Base-by-base conservation (phyloP, 768 basidiomycete species). In the Ramaria sp. region DNA sequence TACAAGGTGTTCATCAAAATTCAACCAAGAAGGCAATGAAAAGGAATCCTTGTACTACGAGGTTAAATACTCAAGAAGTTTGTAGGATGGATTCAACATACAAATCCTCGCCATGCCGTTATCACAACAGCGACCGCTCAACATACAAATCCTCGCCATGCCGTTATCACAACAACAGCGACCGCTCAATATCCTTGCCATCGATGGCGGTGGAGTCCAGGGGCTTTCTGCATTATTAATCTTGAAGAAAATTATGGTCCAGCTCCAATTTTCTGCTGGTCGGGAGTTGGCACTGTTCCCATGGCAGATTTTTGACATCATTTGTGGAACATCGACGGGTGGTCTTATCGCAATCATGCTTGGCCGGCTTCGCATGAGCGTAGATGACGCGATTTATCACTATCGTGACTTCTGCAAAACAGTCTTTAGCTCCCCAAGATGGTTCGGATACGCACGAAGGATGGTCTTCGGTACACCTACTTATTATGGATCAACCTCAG, bases 331-430 rank as follows among this genome's bases (percentile, higher is more conserved):
- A 0, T 68, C 67, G 48, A 66, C 66, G n/a, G n/a, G n/a, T n/a
- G n/a, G n/a, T n/a, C n/a, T 71, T 9, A 70, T 70, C 20, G 69
- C 69, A 1, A 62, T 72, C 15, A 70, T 71, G 69, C 64, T 71
- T 7, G 70, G 71, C 9, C 63, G 70, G 5, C 64, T 72, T 9
- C 64, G 63, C 15, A 69, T 70, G 66, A 41, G 67, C 0, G 57
- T 72, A n/a, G 60, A 65, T 20, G 62, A 72, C 45, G 69, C 67
- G 54, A 66, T 67, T 37, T 38, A n/a, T n/a, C n/a, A n/a, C n/a
- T n/a, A n/a, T n/a, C n/a, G n/a, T n/a, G n/a, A n/a, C n/a, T n/a
- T n/a, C 5, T 60, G 68, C 8, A 60, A 59, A 27, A 56, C 62
- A n/a, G 66, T 72, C 5, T 72, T 72, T 56, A 52, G 34, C 18